Evolutionary conservation across 257 asterid species (phyloP).

Genomic region (Gentiana straminea): DNA sequence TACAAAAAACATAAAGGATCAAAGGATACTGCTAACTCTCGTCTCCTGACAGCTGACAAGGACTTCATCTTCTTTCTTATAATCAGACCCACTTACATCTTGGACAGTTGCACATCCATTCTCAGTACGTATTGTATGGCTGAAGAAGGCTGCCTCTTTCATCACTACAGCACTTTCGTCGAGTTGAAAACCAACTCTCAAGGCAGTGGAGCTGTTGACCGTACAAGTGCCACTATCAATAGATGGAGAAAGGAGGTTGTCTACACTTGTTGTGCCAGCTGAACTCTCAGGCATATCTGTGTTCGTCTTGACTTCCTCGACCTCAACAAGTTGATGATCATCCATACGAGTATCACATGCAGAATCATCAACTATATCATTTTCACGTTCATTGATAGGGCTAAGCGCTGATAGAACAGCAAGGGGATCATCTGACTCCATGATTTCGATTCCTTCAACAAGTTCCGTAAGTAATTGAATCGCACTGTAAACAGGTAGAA

Average conservation of each 20-base stretch:
- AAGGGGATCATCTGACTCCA: conserved; percentile 55
- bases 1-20: no score
- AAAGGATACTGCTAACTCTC: conserved; percentile 47
- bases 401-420: conserved; percentile 38
- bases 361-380: conserved; percentile 17
- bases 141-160: conserved; percentile 14
- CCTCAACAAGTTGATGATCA: conserved; percentile 22
- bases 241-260: conserved; percentile 19
- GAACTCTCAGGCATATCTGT: conserved; percentile 21
- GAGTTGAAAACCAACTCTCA: conserved; percentile 19
- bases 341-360: conserved; percentile 20
- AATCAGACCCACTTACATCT: conserved; percentile 25
- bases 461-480: background rate
- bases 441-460: conserved; percentile 12
- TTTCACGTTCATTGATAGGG: conserved; percentile 30
- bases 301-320: conserved; percentile 21
- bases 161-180: conserved; percentile 30
- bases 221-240: conserved; percentile 27
- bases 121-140: conserved; percentile 19
- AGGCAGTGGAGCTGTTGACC: conserved; percentile 16
- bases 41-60: conserved; percentile 24
- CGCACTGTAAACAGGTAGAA: no score
- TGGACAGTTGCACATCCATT: conserved; percentile 32
- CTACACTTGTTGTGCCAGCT: conserved; percentile 25
- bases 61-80: conserved; percentile 25